These are phyloP conservation scores for Phytophthora sansomeana DNA, from an alignment of 352 stramenopile genomes.

Conservation along the genomic window DNA sequence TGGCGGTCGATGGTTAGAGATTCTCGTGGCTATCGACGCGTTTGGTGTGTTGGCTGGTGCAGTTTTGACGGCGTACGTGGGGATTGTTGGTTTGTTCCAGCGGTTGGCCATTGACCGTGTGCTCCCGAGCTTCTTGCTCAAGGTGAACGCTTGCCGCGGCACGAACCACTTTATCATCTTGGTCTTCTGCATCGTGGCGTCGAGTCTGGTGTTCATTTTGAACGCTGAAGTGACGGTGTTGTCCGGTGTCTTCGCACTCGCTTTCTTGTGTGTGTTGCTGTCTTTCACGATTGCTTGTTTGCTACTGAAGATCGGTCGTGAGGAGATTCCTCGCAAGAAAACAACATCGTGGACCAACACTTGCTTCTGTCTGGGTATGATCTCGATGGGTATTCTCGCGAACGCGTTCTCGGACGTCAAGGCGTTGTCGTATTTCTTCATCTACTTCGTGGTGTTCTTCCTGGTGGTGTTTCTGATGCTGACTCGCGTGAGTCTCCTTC, in stretches of 20 bases:
- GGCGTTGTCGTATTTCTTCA: constrained; percentile 57
- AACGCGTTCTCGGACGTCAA: constrained; percentile 60
- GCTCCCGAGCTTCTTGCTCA: constrained; percentile 65
- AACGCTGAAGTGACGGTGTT: constrained; percentile 83
- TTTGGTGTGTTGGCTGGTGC: constrained; percentile 91
- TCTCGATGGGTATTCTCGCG: constrained; percentile 56
- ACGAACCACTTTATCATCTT: constrained; percentile 90
- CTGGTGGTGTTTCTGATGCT: constrained; percentile 71
- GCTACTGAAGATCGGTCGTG: constrained; percentile 86
- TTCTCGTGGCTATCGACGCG: constrained; percentile 76
- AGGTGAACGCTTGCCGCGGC: constrained; percentile 67
- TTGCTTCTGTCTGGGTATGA: constrained; percentile 56
- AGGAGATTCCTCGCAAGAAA: constrained; percentile 75
- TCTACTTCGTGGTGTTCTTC: constrained; percentile 68
- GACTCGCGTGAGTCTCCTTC: constrained; percentile 63
- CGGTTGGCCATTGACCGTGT: constrained; percentile 86
- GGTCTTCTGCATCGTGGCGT: constrained; percentile 70
- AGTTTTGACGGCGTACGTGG: constrained; percentile 86
- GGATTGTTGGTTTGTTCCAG: constrained; percentile 80
- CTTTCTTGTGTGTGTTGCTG: constrained; percentile 86
- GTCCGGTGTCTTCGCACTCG: constrained; percentile 88
- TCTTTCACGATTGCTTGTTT: constrained; percentile 87
- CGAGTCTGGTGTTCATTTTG: constrained; percentile 80
- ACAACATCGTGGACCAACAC: constrained; percentile 73
- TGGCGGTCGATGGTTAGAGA: constrained; percentile 46